Conservation (phyloP, 306 rosid species). For the Prunus salicina region DNA sequence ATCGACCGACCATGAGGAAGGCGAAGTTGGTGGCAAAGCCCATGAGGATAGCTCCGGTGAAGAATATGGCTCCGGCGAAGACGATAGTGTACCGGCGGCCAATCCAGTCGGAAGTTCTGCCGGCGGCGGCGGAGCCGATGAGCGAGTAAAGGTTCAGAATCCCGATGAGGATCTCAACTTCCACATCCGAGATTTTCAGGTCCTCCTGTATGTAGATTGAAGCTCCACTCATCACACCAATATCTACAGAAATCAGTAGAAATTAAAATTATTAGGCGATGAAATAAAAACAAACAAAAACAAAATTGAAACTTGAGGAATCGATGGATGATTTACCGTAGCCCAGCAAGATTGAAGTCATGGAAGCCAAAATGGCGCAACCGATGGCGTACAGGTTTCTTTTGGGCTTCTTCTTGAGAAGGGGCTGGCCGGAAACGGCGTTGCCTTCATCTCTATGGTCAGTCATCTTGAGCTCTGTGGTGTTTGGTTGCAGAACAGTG, state of each 20-base stretch:
- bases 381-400: slow-evolving; percentile 45
- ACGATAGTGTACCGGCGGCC: slow-evolving; percentile 70
- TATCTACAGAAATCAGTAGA: slow-evolving; percentile 28
- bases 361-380: slow-evolving; percentile 62
- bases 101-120: slow-evolving; percentile 64
- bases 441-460: not conserved
- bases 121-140: slow-evolving; percentile 54
- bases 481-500: too few relatives aligned
- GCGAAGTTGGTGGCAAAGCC: slow-evolving; percentile 49
- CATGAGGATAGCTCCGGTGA: slow-evolving; percentile 56
- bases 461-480: not conserved
- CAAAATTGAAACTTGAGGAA: not conserved
- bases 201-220: slow-evolving; percentile 44
- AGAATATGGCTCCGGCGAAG: slow-evolving; percentile 45
- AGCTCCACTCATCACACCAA: slow-evolving; percentile 74
- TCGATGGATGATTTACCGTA: slow-evolving; percentile 35
- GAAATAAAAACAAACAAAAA: not conserved
- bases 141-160: slow-evolving; percentile 51
- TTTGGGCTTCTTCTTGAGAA: slow-evolving; percentile 38
- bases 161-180: slow-evolving; percentile 47
- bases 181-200: slow-evolving; percentile 39
- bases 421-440: not conserved
- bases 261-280: not conserved
- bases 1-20: slow-evolving; percentile 50
- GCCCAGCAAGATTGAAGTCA: slow-evolving; percentile 63